These are phyloP conservation scores for Dovyalis caffra DNA, from an alignment of 345 rosid species.

Conservation along the genomic window DNA sequence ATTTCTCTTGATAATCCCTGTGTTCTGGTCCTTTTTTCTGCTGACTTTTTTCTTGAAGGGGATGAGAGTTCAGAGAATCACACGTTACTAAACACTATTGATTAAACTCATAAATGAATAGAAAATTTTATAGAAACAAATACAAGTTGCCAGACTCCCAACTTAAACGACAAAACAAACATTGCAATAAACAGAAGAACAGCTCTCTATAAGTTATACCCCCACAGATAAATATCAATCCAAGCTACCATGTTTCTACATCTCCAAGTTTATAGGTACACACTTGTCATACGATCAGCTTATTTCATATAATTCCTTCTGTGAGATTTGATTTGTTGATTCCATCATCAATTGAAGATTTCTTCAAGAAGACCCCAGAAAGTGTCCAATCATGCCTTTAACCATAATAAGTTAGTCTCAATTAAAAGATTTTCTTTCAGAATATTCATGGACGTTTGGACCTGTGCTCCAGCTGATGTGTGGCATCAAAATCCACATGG, in stretches of 20 bases:
- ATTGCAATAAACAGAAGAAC: not conserved
- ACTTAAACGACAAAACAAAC: not conserved
- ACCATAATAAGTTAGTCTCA: not conserved
- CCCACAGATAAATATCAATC: not conserved
- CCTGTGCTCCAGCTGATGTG: conserved; percentile 39
- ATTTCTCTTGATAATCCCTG: too few species aligned
- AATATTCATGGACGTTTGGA: conserved; percentile 15
- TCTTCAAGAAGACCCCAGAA: not conserved
- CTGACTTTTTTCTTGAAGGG: not conserved
- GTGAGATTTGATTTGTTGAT: not conserved
- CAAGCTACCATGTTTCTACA: not conserved
- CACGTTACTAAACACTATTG: not conserved
- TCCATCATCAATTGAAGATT: not conserved
- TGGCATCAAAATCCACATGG: conserved; percentile 41
- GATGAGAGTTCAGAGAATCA: not conserved
- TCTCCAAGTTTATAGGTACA: not conserved
- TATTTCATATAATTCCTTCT: not conserved
- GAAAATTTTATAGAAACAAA: not conserved
- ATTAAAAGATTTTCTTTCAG: not conserved
- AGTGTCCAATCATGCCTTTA: not conserved
- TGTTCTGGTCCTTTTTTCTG: not conserved
- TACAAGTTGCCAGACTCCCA: not conserved
- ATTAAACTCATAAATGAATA: not conserved
- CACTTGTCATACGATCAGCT: not conserved
- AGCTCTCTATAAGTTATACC: not conserved